phyloP scores from a whole-genome alignment of 2,329 filamentous ascomycete species.

The Trichoderma polysporum region DNA sequence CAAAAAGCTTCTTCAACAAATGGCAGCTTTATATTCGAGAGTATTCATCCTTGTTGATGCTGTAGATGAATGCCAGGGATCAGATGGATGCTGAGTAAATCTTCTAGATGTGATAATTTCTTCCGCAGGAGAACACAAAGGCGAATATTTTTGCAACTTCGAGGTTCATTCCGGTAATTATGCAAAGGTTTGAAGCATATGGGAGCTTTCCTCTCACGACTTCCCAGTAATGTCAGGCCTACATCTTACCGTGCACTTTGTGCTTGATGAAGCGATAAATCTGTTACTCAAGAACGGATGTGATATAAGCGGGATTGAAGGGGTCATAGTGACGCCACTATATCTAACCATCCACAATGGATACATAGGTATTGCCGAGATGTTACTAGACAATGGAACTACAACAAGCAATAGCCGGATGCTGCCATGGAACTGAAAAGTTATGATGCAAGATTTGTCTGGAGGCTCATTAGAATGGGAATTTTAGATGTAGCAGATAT shows the following conservation, averaged over 20 bases:
- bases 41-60: slow-evolving; percentile 9
- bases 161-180: neutral
- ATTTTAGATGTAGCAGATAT: neutral
- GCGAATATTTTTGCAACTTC: slow-evolving; percentile 2
- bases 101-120: neutral
- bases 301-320: neutral
- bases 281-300: neutral
- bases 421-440: no score
- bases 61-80: neutral
- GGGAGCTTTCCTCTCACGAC: slow-evolving; percentile 34
- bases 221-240: neutral
- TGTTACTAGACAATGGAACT: neutral
- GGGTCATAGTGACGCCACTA: neutral
- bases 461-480: neutral
- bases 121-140: neutral
- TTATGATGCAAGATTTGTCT: neutral
- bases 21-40: neutral
- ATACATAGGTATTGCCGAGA: neutral
- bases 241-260: neutral
- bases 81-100: neutral
- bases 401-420: no score
- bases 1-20: neutral
- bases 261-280: neutral
- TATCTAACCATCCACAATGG: neutral
- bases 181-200: neutral